Percentiles rank a stretch among this genome's conserved stretches.
phyloP scores from a whole-genome alignment of 2,329 filamentous ascomycete species.

The Pseudocercospora vitis region DNA sequence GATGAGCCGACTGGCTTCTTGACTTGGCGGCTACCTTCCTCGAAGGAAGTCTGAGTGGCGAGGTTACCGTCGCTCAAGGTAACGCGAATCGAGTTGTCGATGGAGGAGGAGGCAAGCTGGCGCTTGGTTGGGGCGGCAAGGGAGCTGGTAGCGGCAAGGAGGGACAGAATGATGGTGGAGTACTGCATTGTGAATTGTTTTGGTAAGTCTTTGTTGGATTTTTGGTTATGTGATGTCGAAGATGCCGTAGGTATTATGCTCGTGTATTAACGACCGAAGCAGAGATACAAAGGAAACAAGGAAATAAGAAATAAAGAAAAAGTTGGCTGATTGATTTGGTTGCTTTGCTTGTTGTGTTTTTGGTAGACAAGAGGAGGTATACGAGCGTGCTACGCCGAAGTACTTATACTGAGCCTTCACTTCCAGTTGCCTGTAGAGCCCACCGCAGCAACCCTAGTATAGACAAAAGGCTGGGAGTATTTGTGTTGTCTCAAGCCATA shows the following conservation, averaged over 20 bases:
- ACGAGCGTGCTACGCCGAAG: not conserved
- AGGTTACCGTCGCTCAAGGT: constrained; percentile 12
- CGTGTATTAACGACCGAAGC: not conserved
- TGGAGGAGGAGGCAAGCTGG: not conserved
- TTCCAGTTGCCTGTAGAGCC: not conserved
- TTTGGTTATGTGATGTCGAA: not conserved
- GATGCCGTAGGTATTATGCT: not conserved
- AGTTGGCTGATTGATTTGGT: constrained; percentile 2
- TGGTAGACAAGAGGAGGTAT: not conserved
- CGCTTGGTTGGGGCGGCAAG: constrained; percentile 15
- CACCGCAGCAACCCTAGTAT: not conserved
- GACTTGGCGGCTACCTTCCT: constrained; percentile 13
- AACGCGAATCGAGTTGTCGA: constrained; percentile 17
- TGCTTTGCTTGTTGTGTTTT: constrained; percentile 6
- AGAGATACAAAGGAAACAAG: constrained; percentile 6
- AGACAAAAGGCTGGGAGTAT: not conserved
- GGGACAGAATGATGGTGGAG: constrained; percentile 14
- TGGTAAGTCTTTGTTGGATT: not conserved
- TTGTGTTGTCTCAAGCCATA: not conserved
- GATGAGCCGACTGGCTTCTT: constrained; percentile 12
- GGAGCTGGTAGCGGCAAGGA: constrained; percentile 15
- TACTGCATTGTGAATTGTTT: constrained; percentile 25
- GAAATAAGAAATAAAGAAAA: constrained; percentile 13
- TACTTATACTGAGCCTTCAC: constrained; percentile 5
- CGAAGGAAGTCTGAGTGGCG: constrained; percentile 16